A percentile compares a stretch with the other conserved stretches of the same genome.
Conservation (phyloP, 352 stramenopile species). For the Phytophthora agathidicida region DNA sequence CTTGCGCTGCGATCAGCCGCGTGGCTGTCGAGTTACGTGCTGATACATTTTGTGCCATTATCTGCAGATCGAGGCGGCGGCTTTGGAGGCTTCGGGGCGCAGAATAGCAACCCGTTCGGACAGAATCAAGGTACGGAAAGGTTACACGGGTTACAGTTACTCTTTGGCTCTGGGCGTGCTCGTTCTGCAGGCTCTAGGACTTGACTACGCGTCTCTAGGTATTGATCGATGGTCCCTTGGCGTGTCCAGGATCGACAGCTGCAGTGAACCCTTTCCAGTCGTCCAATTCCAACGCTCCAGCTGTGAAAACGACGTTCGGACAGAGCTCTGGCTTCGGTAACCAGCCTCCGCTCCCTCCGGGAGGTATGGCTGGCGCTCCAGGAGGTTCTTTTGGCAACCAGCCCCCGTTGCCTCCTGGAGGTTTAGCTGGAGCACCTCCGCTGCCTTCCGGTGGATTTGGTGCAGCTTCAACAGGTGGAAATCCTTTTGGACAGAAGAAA, state of each 20-base stretch:
- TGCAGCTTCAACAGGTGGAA: slow-evolving; percentile 10
- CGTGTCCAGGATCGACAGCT: slow-evolving; percentile 36
- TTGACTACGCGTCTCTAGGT: slow-evolving; percentile 11
- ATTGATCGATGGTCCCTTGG: slow-evolving; percentile 41
- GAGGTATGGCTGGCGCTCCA: slow-evolving; percentile 19
- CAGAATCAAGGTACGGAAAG: slow-evolving; percentile 48
- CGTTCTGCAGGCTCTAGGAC: slow-evolving; percentile 11
- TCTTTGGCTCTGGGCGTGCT: slow-evolving; percentile 10
- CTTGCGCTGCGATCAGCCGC: not conserved
- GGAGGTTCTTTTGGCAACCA: slow-evolving; percentile 21
- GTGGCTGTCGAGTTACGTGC: slow-evolving; percentile 6
- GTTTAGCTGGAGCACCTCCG: slow-evolving; percentile 17
- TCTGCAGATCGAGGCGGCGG: slow-evolving; percentile 20
- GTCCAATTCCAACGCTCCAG: slow-evolving; percentile 5
- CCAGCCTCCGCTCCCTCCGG: slow-evolving; percentile 33
- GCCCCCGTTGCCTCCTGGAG: slow-evolving; percentile 27
- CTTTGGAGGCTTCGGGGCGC: slow-evolving; percentile 31
- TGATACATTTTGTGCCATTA: slow-evolving; percentile 8
- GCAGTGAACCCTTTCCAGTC: slow-evolving; percentile 40
- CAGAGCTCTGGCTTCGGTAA: slow-evolving; percentile 37
- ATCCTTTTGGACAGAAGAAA: slow-evolving; percentile 32
- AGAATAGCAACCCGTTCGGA: slow-evolving; percentile 41
- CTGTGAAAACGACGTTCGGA: slow-evolving; percentile 38
- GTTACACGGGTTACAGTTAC: slow-evolving; percentile 5
- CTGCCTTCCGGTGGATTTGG: slow-evolving; percentile 17